Evolutionary conservation across 2,329 filamentous ascomycete genomes (phyloP), one percentile per base, ranked within the genome.

Genomic region (Macrophomina pseudophaseolina): DNA sequence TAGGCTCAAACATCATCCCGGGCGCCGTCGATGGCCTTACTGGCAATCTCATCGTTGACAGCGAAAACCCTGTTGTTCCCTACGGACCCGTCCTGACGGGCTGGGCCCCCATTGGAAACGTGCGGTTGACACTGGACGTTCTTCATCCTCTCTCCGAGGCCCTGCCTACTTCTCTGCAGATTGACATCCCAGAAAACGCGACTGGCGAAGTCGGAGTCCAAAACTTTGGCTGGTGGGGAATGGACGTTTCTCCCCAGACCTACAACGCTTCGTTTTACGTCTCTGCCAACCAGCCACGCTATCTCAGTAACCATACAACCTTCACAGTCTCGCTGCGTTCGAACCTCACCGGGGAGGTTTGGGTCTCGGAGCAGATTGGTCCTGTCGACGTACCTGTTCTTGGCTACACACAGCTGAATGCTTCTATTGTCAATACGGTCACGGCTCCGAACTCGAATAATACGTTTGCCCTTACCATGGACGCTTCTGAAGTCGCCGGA

Each of bases 221-320:
- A 58, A 86, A 86, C 67, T 76, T 80, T 32, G 84, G 82, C 0
- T 84, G 81, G 73, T 85, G 82, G 82, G 84, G 84, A 4, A 84
- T 86, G 54, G 80, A 83, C 65, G 82, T 85, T 18, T 78, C 74
- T 6, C 74, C 76, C 28, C 81, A 84, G 68, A 79, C 78, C 48
- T 86, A 85, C 71, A 81, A 79, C 18, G 81, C 80, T n/a, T 83
- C 81, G 1, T 85, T 86, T 72, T 85, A 81, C 70, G 81, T 82
- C 6, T 76, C 78, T 64, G 77, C 78, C 5, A 73, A 74, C 54
- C 72, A 71, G 40, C 68, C 74, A 2, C 71, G 75, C 5, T 76
- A 80, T 51, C 64, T 65, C 12, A 72, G 71, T 23, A 75, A 74
- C 59, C 73, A 71, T 1, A 72, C 80, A 33, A 77, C 74, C 1